Conservation (phyloP, 2,329 filamentous ascomycete genomes). For the Claviceps quebecensis region DNA sequence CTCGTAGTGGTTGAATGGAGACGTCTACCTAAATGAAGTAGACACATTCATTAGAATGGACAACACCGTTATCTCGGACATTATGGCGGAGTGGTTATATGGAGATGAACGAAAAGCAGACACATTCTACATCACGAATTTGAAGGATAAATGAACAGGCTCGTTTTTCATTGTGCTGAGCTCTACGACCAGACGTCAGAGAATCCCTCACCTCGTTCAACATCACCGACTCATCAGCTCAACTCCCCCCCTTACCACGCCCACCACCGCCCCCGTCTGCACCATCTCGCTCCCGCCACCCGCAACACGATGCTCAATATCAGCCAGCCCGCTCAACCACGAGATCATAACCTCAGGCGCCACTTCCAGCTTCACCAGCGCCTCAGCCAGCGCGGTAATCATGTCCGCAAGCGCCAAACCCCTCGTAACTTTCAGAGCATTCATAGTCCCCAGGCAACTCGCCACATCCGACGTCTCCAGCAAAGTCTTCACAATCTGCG, state of each 20-base stretch:
- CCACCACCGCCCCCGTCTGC: slow-evolving; percentile 86
- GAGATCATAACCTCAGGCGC: slow-evolving; percentile 74
- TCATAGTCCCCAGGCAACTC: slow-evolving; percentile 76
- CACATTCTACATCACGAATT: too few species aligned
- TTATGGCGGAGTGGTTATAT: too few species aligned
- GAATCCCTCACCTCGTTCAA: too few species aligned
- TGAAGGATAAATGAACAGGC: too few species aligned
- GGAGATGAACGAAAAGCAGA: too few species aligned
- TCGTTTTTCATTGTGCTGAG: too few species aligned
- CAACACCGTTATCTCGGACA: too few species aligned
- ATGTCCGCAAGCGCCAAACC: slow-evolving; percentile 90
- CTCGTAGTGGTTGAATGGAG: not conserved
- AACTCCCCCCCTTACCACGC: slow-evolving; percentile 73
- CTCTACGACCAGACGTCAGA: too few species aligned
- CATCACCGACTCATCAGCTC: slow-evolving; percentile 43
- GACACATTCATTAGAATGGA: too few species aligned
- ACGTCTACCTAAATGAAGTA: not conserved
- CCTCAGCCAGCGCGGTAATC: slow-evolving; percentile 70
- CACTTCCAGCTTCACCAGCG: slow-evolving; percentile 71
- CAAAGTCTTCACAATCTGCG: slow-evolving; percentile 69
- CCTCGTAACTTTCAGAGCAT: slow-evolving; percentile 70
- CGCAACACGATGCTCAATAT: slow-evolving; percentile 83
- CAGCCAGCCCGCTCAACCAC: slow-evolving; percentile 82
- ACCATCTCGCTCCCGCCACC: slow-evolving; percentile 76
- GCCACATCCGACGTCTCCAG: slow-evolving; percentile 78